phyloP scores from a whole-genome alignment of 2,329 filamentous ascomycete species.

The Fusarium sp. region DNA sequence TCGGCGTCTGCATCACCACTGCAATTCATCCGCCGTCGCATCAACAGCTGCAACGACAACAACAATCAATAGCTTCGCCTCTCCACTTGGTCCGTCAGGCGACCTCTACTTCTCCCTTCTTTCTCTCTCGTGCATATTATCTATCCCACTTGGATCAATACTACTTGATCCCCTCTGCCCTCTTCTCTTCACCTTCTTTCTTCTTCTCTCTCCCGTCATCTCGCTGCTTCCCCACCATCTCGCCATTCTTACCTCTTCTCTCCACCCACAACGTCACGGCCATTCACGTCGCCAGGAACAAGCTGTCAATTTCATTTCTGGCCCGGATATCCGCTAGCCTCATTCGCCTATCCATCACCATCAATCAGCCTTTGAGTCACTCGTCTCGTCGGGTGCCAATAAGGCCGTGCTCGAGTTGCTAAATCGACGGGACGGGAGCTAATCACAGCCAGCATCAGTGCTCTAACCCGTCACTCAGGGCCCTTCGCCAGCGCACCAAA shows the following conservation, averaged over 20 bases:
- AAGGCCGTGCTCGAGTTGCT: slow-evolving; percentile 21
- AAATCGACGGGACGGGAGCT: slow-evolving; percentile 35
- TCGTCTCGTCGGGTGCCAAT: slow-evolving; percentile 7
- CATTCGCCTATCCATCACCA: neutral
- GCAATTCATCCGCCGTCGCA: neutral
- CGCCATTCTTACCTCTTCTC: slow-evolving; percentile 8
- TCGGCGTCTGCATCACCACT: slow-evolving; percentile 8
- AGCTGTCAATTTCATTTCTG: slow-evolving; percentile 20
- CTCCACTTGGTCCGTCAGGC: slow-evolving; percentile 26
- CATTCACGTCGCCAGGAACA: slow-evolving; percentile 10
- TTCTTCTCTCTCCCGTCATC: slow-evolving; percentile 12
- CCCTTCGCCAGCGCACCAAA: neutral
- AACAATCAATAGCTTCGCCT: slow-evolving; percentile 17
- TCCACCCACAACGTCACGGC: slow-evolving; percentile 20
- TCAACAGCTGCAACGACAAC: slow-evolving; percentile 7
- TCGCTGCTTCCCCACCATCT: slow-evolving; percentile 26
- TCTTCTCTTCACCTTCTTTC: slow-evolving; percentile 2
- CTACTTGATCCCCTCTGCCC: slow-evolving; percentile 1
- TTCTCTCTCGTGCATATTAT: slow-evolving; percentile 21
- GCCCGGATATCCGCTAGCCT: slow-evolving; percentile 27
- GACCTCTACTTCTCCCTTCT: neutral
- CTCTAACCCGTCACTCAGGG: slow-evolving; percentile 1
- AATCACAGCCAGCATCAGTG: slow-evolving; percentile 23
- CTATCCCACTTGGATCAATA: neutral
- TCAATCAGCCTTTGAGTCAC: neutral